Percentiles rank a stretch among this genome's conserved stretches.
phyloP scores from a whole-genome alignment of 176 grass and related monocot species.

The Sorghum bicolor region Sorghum_bicolor_NCBIv3 NC_012871.2:55781501-55782000 shows the following conservation, averaged over 20 bases:
- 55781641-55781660: background rate
- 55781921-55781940: slow-evolving; percentile 45
- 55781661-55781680: background rate
- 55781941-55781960: slow-evolving; percentile 40
- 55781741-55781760: slow-evolving; percentile 50
- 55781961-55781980: slow-evolving; percentile 55
- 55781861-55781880: slow-evolving; percentile 53
- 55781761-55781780: background rate
- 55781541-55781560: too few relatives aligned
- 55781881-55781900: slow-evolving; percentile 28
- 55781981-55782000: background rate
- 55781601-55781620: too few relatives aligned
- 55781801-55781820: background rate
- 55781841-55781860: background rate
- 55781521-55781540: too few relatives aligned
- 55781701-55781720: slow-evolving; percentile 30
- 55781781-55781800: background rate
- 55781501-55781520: too few relatives aligned
- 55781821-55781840: background rate
- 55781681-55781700: slow-evolving; percentile 21
- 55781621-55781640: background rate
- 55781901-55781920: slow-evolving; percentile 52
- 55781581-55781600: too few relatives aligned
- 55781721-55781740: slow-evolving; percentile 27
- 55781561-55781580: too few relatives aligned